Base-by-base conservation (phyloP, 2,329 filamentous ascomycete genomes). In the Colletotrichum phormii region DNA sequence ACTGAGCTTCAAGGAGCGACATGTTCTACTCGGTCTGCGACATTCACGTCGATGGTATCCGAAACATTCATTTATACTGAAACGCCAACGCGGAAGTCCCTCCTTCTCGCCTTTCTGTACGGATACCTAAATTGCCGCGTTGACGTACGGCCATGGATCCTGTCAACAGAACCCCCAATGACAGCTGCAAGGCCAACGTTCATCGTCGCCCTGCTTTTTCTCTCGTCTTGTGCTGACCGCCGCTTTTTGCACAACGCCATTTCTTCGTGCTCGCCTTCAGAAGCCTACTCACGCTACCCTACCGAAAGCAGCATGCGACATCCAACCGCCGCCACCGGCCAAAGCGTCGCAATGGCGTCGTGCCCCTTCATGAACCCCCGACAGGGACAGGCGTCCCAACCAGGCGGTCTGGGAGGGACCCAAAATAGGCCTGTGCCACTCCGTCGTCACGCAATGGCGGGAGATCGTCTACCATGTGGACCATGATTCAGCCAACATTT, bases 381-480 rank as follows among this genome's bases (percentile, higher is more conserved):
- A 65, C 66, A 73, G 66, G 71, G 71, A 65, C 70, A 72, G 59
- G 70, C 59, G 29, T 72, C 42, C 71, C 71, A 71, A 26, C 49
- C 35, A 70, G 60, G 60, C 61, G 71, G 71, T 62, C 71, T 73
- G 49, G 66, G 70, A 54, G 64, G 63, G 54, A 42, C 60, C 35
- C 33, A 18, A 35, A 58, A 60, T 64, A 70, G 65, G 24, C 33
- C 59, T 29, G 54, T 72, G 46, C 55, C 53, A 61, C 54, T 64
- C 54, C 49, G 55, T 71, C 60, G 60, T 59, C 71, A 63, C 67
- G 62, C 51, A 67, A 66, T 54, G 62, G 67, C 71, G 71, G 71
- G 71, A 73, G 71, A 73, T 73, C 67, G 51, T n/a, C 62, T 59
- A 18, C 57, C 67, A 64, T 61, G 71, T 67, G 71, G 71, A 22